A percentile compares a stretch with the other conserved stretches of the same genome.
phyloP scores from a whole-genome alignment of 345 rosid genomes.

The Eucalyptus lansdowneana region DNA sequence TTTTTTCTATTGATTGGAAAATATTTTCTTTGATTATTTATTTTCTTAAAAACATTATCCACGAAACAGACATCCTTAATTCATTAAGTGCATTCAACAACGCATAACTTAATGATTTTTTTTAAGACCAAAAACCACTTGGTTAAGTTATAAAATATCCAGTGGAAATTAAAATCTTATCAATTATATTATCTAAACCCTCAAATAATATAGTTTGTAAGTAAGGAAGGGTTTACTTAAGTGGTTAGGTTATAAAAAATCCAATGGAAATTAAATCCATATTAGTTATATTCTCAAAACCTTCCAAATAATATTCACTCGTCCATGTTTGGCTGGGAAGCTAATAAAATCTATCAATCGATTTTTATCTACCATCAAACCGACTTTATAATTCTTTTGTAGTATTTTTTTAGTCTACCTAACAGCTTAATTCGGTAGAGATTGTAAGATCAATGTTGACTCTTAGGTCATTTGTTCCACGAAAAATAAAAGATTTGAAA shows the following conservation, averaged over 20 bases:
- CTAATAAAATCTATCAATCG: background rate
- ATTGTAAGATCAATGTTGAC: background rate
- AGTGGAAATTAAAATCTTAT: background rate
- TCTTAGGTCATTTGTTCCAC: background rate
- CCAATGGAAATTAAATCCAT: background rate
- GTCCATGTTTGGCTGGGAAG: background rate
- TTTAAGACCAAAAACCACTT: background rate
- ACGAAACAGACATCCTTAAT: too few relatives aligned
- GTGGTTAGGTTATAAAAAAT: background rate
- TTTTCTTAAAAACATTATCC: too few relatives aligned
- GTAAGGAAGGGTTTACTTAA: background rate
- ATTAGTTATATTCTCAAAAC: background rate
- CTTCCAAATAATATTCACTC: background rate
- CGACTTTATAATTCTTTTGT: background rate
- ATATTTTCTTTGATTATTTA: too few relatives aligned
- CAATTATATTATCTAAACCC: background rate
- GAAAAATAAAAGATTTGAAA: too few relatives aligned
- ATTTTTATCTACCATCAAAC: background rate
- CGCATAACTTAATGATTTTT: background rate
- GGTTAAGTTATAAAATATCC: background rate
- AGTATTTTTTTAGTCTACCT: background rate
- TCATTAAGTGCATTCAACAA: background rate
- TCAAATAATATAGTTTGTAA: background rate
- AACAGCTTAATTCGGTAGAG: background rate
- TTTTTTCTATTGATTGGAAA: too few relatives aligned